Evolutionary conservation across 2,329 filamentous ascomycete species (phyloP).

Genomic region (Incumbomyces delicatus): DNA sequence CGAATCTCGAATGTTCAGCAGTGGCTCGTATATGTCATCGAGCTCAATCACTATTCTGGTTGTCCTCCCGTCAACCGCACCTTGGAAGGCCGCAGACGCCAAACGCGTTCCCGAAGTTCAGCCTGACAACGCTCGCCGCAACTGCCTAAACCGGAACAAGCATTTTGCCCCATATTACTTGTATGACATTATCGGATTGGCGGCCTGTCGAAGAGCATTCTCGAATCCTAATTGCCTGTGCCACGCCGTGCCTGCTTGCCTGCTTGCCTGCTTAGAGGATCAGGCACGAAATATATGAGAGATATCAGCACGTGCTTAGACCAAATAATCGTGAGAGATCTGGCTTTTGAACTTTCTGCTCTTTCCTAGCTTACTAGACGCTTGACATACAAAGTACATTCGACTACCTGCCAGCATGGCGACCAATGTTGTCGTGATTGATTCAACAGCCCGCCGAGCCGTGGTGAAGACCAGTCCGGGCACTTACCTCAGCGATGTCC

Average conservation of each 20-base stretch:
- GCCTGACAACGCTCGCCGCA: slow-evolving; percentile 4
- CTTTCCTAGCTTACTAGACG: not conserved
- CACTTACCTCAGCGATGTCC: slow-evolving; percentile 73
- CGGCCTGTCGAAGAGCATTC: not conserved
- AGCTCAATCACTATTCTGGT: too few relatives aligned
- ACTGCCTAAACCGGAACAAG: not conserved
- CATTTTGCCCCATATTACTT: not conserved
- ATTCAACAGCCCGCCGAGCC: slow-evolving; percentile 65
- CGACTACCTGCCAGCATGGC: slow-evolving; percentile 49
- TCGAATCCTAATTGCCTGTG: too few relatives aligned
- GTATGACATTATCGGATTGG: slow-evolving; percentile 3
- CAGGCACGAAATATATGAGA: too few relatives aligned
- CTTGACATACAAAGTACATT: not conserved
- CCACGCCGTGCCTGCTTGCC: too few relatives aligned
- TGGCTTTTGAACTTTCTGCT: not conserved
- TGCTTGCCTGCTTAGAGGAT: too few relatives aligned
- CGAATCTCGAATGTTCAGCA: too few relatives aligned
- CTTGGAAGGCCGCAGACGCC: not conserved
- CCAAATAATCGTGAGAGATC: too few relatives aligned
- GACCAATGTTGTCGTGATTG: slow-evolving; percentile 79
- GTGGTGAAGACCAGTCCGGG: slow-evolving; percentile 74
- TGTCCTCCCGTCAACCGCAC: too few relatives aligned
- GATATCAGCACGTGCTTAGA: too few relatives aligned
- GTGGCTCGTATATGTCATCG: too few relatives aligned
- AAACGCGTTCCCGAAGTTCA: slow-evolving; percentile 3